Evolutionary conservation across 257 asterid genomes (phyloP), one percentile per base, ranked within the genome.

Genomic region (Solanum etuberosum): DNA sequence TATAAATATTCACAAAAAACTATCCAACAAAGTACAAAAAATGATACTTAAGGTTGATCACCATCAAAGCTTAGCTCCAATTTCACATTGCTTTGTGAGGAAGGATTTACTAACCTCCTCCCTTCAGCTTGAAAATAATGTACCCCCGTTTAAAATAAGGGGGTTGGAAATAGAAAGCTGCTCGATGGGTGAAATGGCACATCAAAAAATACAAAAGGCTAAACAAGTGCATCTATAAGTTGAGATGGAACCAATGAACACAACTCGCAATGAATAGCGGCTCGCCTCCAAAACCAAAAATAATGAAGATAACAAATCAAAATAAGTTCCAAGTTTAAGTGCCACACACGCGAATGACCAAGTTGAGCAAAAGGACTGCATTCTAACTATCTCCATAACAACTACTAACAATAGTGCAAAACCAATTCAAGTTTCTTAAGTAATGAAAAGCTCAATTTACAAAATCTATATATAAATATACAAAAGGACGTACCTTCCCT

Each of bases 401-500:
- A 37, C 82, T 73, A 73, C 31, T 37, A 21, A 37, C 40, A 1
- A 21, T 10, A 73, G 18, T 73, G 82, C 82, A 73, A 73, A 73
- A 73, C 5, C 23, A 21, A 73, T 21, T 73, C 82, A 73, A 37
- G 51, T 73, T 5, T 37, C 51, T 37, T 73, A 37, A 11, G 29
- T 20, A 73, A 73, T 35, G 51, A 73, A 37, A 23, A 73, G 25
- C 10, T 21, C 51, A 73, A 73, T 73, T 73, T 37, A 73, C 82
- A 23, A 73, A 37, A 73, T 72, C 20, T 37, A 73, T 37, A 16
- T 16, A 67, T 27, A 29, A 31, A 1, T 72, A 34, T 40, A 40
- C 35, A 77, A 77, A 77, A 27, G 3, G 1, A 25, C 54, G 27
- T 86, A 97, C 99, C 98, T 97, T 95, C 57, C 94, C 96, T 92